Conservation (phyloP, 1,284 basidiomycete genomes). For the Fomitopsis betulina region DNA sequence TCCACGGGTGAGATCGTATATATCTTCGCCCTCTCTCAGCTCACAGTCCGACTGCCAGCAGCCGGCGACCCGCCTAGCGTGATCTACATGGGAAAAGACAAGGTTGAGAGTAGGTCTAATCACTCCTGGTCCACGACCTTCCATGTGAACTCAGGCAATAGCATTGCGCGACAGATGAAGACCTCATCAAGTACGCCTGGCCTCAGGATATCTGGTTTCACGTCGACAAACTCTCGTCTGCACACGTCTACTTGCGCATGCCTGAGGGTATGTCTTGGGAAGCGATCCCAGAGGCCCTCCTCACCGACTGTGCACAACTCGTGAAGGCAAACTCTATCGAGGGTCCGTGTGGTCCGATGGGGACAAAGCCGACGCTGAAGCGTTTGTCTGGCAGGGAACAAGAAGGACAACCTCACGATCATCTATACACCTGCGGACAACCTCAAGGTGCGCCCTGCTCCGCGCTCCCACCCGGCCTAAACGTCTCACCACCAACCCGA, state of each 20-base stretch:
- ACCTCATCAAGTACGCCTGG: constrained; percentile 90
- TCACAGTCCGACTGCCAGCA: constrained; percentile 18
- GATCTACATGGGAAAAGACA: constrained; percentile 96
- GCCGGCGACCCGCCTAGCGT: constrained; percentile 61
- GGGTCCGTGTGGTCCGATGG: constrained; percentile 42
- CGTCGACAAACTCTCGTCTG: constrained; percentile 89
- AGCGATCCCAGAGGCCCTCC: constrained; percentile 71
- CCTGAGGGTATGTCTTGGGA: constrained; percentile 83
- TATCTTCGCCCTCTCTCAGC: not conserved
- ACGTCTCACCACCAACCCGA: not conserved
- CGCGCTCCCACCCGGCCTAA: not conserved
- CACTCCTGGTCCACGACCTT: not conserved
- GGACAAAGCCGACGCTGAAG: constrained; percentile 5
- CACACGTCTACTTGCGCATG: constrained; percentile 92
- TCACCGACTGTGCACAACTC: constrained; percentile 88
- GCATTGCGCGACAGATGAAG: constrained; percentile 65
- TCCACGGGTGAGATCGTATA: constrained; percentile 45
- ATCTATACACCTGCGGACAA: constrained; percentile 93
- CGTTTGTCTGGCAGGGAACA: constrained; percentile 66
- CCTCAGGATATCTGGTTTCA: constrained; percentile 81
- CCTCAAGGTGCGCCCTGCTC: constrained; percentile 59
- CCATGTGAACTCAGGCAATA: constrained; percentile 2
- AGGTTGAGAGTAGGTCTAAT: constrained; percentile 78
- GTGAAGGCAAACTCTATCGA: constrained; percentile 99
- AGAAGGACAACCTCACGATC: constrained; percentile 90